Conservation (phyloP, 164 flowering plant genomes). For the Vitis riparia region DNA sequence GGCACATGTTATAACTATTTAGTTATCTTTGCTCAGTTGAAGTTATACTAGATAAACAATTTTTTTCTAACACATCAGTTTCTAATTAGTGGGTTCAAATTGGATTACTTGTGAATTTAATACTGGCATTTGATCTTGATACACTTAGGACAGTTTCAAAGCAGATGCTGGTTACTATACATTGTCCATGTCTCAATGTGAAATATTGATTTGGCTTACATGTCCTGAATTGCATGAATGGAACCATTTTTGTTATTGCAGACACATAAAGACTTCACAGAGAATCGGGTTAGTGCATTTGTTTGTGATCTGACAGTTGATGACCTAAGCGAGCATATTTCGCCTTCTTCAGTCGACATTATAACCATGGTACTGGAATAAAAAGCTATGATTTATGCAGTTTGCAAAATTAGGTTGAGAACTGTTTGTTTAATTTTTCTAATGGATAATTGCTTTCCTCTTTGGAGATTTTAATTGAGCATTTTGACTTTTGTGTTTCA, state of each 20-base stretch:
- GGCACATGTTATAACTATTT: too few relatives aligned
- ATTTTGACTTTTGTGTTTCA: background rate
- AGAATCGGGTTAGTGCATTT: conserved; percentile 66
- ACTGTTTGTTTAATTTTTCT: background rate
- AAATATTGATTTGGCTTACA: background rate
- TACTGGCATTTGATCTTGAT: too few relatives aligned
- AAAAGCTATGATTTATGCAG: conserved; percentile 9
- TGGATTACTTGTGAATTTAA: too few relatives aligned
- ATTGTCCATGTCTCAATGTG: too few relatives aligned
- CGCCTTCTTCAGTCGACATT: conserved; percentile 84
- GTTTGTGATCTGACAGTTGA: conserved; percentile 82
- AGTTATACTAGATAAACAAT: too few relatives aligned
- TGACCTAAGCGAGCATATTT: conserved; percentile 60
- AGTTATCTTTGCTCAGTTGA: too few relatives aligned
- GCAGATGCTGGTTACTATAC: too few relatives aligned
- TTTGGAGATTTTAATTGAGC: background rate
- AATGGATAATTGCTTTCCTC: background rate
- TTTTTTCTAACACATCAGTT: too few relatives aligned
- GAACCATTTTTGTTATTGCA: conserved; percentile 30
- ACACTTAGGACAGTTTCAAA: too few relatives aligned
- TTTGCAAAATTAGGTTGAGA: background rate
- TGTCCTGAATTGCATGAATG: background rate
- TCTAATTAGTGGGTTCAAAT: too few relatives aligned
- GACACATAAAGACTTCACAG: conserved; percentile 74
- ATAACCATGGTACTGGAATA: conserved; percentile 76